phyloP scores from a whole-genome alignment of 2,329 filamentous ascomycete genomes.

The Thelonectria olida region DNA sequence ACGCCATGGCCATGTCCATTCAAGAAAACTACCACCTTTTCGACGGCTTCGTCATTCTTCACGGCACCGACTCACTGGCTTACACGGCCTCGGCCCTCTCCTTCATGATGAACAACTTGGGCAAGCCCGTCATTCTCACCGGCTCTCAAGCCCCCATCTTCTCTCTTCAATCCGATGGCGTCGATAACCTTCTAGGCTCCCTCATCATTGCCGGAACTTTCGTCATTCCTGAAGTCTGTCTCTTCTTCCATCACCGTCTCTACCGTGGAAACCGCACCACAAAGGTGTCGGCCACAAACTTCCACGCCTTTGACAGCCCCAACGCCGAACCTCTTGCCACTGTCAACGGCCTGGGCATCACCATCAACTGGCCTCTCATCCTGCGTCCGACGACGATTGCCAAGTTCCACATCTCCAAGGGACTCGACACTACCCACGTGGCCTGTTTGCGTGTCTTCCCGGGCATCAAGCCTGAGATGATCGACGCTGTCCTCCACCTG shows the following conservation, averaged over 20 bases:
- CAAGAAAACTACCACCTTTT: conserved; percentile 87
- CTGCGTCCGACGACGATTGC: conserved; percentile 78
- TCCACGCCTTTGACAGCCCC: conserved; percentile 88
- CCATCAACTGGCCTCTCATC: conserved; percentile 82
- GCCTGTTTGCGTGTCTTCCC: conserved; percentile 91
- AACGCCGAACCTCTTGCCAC: conserved; percentile 84
- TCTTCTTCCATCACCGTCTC: conserved; percentile 93
- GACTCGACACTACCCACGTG: conserved; percentile 86
- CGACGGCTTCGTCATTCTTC: conserved; percentile 90
- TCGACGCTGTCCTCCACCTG: conserved; percentile 82
- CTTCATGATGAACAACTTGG: conserved; percentile 91
- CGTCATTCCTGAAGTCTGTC: conserved; percentile 89
- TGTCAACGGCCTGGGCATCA: conserved; percentile 82
- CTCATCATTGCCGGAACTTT: conserved; percentile 92
- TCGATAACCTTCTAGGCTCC: conserved; percentile 88
- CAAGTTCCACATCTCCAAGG: conserved; percentile 77
- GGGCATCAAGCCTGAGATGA: conserved; percentile 92
- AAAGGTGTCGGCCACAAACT: conserved; percentile 87
- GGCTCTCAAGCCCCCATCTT: conserved; percentile 88
- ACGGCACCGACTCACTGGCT: conserved; percentile 88
- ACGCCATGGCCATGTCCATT: conserved; percentile 82
- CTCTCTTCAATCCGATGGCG: conserved; percentile 88
- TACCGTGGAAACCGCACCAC: conserved; percentile 89
- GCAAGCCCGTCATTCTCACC: conserved; percentile 90
- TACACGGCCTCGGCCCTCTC: conserved; percentile 91